Conservation (phyloP, 2,329 filamentous ascomycete genomes). For the Dactylellina parvicollis region DNA sequence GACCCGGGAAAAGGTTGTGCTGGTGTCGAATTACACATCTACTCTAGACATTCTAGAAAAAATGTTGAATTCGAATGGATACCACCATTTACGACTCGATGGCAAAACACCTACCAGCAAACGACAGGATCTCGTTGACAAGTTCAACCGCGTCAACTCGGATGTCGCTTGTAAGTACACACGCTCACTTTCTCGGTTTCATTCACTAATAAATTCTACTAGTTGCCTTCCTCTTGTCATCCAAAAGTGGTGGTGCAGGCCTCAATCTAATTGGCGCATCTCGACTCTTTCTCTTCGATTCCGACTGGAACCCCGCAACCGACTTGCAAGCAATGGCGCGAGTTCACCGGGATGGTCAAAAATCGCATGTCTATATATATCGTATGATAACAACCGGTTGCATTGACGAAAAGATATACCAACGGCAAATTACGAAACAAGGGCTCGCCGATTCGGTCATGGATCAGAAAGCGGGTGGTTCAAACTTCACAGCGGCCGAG, state of each 20-base stretch:
- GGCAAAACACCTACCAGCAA: conserved; percentile 72
- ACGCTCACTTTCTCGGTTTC: background rate
- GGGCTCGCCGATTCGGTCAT: conserved; percentile 77
- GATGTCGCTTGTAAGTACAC: conserved; percentile 54
- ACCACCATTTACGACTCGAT: conserved; percentile 74
- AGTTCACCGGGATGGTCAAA: conserved; percentile 77
- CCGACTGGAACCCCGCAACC: conserved; percentile 79
- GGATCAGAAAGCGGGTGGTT: conserved; percentile 70
- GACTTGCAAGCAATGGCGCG: conserved; percentile 80
- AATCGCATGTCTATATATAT: conserved; percentile 74
- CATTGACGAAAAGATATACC: conserved; percentile 79
- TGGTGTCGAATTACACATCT: conserved; percentile 80
- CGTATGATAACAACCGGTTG: conserved; percentile 74
- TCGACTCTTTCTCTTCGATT: conserved; percentile 75
- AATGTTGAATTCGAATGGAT: conserved; percentile 70
- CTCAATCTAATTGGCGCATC: conserved; percentile 77
- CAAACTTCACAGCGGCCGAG: conserved; percentile 73
- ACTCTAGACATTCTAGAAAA: conserved; percentile 74
- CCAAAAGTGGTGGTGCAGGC: conserved; percentile 76
- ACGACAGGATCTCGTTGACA: conserved; percentile 74
- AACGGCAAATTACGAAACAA: conserved; percentile 76
- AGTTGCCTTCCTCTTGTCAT: conserved; percentile 77
- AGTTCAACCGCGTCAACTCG: conserved; percentile 69
- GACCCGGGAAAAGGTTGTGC: conserved; percentile 75
- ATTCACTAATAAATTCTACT: conserved; percentile 57